Base-by-base conservation (phyloP, 2,329 filamentous ascomycete species). In the Thielaviopsis populi region DNA sequence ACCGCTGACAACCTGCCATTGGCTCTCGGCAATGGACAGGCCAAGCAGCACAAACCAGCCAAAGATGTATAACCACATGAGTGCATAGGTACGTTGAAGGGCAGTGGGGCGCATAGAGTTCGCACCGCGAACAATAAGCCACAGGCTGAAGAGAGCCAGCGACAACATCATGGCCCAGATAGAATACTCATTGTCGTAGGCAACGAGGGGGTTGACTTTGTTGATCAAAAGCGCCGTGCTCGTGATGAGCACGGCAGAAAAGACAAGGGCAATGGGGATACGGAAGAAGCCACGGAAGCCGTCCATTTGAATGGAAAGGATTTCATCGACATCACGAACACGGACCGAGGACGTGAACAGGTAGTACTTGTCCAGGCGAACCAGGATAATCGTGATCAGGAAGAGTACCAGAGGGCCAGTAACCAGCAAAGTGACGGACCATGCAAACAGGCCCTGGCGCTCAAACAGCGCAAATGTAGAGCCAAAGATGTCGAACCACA, bases 401-500 rank as follows among this genome's bases (percentile, higher is more conserved):
- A 89, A 77, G 27, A 97, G 76, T 2, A 87, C 76, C 56, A 97
- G 72, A 0, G 92, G 92, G 0, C 87, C 84, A 22, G 86, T 85
- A 22, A 95, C 85, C 22, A 97, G 82, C 13, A 97, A 75, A 0
- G 88, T 88, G 33, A 97, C 80, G 4, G 90, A 91, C 75, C 94
- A 84, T 2, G 90, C 91, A 74, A 97, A 97, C 65, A 97, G 80
- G 7, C 89, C 91, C 67, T 88, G 83, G 46, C 96, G 79, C 58
- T 82, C 80, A 71, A 96, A 88, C 1, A 95, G 79, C 17, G 87
- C 88, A 72, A 96, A 91, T 1, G 79, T 79, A 63, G 79, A 81
- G 53, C 92, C 94, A 68, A 95, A 92, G 7, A 97, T 75, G 71
- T 97, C 94, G 71, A 97, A 97, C 90, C 91, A 99, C 15, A 97